Conservation (phyloP, 1,284 basidiomycete genomes). For the Takashimella tepidaria region DNA sequence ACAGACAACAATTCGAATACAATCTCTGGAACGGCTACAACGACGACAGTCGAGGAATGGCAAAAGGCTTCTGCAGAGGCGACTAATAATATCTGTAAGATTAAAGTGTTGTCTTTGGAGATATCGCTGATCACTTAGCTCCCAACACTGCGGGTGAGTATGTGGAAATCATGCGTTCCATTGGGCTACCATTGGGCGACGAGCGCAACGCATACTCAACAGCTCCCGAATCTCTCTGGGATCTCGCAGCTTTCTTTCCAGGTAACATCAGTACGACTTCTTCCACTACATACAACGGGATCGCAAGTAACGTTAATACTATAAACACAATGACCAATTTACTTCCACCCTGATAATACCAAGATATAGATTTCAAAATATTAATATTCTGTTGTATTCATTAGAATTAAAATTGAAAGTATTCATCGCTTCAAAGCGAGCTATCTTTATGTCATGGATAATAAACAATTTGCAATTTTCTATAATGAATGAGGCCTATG, state of each 20-base stretch:
- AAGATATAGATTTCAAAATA: background rate
- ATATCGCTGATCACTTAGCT: too few species aligned
- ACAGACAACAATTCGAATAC: too few species aligned
- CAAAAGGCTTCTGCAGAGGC: slow-evolving; percentile 16
- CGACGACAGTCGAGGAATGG: slow-evolving; percentile 8
- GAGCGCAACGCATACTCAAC: background rate
- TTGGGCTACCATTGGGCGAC: slow-evolving; percentile 11
- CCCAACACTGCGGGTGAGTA: slow-evolving; percentile 14
- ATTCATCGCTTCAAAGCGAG: too few species aligned
- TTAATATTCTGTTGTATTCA: too few species aligned
- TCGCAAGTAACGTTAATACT: background rate
- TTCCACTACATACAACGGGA: background rate
- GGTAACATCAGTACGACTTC: slow-evolving; percentile 1
- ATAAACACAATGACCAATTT: background rate
- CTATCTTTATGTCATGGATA: background rate
- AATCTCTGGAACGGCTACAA: background rate
- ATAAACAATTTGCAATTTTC: background rate
- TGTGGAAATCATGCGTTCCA: slow-evolving; percentile 10
- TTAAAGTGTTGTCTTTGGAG: too few species aligned
- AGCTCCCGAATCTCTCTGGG: slow-evolving; percentile 12
- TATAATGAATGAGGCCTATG: too few species aligned
- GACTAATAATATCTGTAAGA: slow-evolving; percentile 13
- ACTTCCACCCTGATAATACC: background rate
- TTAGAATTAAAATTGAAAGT: background rate
- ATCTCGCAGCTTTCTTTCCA: slow-evolving; percentile 14